Evolutionary conservation across 1,284 basidiomycete genomes (phyloP).

Genomic region (Salmacisia buchloeana): DNA sequence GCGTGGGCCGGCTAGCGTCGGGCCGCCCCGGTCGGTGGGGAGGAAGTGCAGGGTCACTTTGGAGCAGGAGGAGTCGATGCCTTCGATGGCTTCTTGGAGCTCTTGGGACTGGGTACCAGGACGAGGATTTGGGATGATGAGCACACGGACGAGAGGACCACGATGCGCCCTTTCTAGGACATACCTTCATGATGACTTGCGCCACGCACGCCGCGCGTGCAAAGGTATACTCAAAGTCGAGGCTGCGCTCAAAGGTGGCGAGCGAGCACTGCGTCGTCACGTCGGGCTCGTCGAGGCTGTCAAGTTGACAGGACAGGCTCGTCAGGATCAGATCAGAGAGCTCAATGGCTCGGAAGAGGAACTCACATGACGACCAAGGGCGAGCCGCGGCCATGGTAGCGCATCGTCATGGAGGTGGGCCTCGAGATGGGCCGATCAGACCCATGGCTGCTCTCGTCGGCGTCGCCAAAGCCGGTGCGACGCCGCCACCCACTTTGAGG

Average conservation of each 20-base stretch:
- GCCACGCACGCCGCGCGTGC: constrained; percentile 51
- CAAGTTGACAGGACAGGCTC: neutral
- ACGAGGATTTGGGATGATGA: neutral
- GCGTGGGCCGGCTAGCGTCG: neutral
- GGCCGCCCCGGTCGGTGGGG: neutral
- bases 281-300: constrained; percentile 74
- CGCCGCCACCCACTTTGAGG: constrained; percentile 9
- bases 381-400: constrained; percentile 38
- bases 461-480: constrained; percentile 9
- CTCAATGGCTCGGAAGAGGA: constrained; percentile 10
- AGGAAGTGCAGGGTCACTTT: neutral
- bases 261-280: constrained; percentile 85
- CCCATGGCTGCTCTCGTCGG: constrained; percentile 13
- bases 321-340: neutral
- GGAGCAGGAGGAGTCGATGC: constrained; percentile 17
- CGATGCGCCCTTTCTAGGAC: too few relatives aligned
- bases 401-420: constrained; percentile 55
- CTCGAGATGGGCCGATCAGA: constrained; percentile 12
- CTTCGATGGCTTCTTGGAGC: constrained; percentile 27
- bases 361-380: constrained; percentile 18
- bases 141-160: constrained; percentile 19
- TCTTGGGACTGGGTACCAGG: constrained; percentile 20
- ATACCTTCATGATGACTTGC: constrained; percentile 24
- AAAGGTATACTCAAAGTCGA: constrained; percentile 71
- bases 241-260: constrained; percentile 75